These are phyloP conservation scores for Penicillium diatomitis DNA, from an alignment of 495 filamentous ascomycete genomes.

Conservation along the genomic window DNA sequence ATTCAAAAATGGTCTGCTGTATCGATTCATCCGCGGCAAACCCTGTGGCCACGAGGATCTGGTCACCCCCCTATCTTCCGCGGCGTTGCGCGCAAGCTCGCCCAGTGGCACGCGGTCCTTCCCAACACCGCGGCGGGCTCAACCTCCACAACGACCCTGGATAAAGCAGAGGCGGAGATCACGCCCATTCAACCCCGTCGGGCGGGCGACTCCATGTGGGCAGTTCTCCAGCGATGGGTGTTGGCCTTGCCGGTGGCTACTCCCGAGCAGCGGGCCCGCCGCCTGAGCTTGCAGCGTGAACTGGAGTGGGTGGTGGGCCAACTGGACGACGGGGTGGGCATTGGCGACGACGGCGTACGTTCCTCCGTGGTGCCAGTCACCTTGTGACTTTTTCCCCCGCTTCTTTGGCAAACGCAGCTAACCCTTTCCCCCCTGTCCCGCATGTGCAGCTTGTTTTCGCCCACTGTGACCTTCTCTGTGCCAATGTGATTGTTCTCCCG, in stretches of 20 bases:
- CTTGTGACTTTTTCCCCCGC: neutral
- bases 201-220: constrained; percentile 76
- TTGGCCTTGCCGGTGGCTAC: constrained; percentile 67
- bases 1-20: constrained; percentile 94
- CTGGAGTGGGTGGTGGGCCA: constrained; percentile 57
- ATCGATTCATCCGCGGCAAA: constrained; percentile 76
- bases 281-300: constrained; percentile 63
- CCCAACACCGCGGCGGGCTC: constrained; percentile 16
- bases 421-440: neutral
- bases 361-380: neutral
- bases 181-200: constrained; percentile 51
- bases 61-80: constrained; percentile 59
- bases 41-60: constrained; percentile 75
- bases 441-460: constrained; percentile 70
- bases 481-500: constrained; percentile 87
- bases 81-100: constrained; percentile 73
- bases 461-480: constrained; percentile 89
- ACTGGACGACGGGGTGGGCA: constrained; percentile 62
- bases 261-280: constrained; percentile 54
- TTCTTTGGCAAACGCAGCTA: neutral
- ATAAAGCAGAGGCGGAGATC: constrained; percentile 27
- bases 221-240: constrained; percentile 92
- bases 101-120: constrained; percentile 86
- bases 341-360: constrained; percentile 65
- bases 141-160: constrained; percentile 7